These are phyloP conservation scores for Ploettnerulaceae sp. DNA, from an alignment of 2,329 filamentous ascomycete species.

Conservation along the genomic window DNA sequence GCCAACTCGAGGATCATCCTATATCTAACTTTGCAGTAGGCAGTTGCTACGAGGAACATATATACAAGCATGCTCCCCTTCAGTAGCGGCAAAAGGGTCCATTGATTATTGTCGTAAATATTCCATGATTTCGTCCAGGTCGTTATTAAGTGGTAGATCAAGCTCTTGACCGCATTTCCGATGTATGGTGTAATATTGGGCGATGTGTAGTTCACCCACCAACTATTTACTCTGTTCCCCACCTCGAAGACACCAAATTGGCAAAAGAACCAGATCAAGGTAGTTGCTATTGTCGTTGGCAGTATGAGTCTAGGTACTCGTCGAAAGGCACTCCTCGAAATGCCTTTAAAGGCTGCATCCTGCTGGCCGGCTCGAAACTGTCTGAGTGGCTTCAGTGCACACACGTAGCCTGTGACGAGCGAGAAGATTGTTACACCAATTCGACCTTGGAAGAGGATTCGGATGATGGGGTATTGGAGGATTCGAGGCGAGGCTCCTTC, in stretches of 20 bases:
- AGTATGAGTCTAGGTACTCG: slow-evolving; percentile 54
- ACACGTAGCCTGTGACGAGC: slow-evolving; percentile 60
- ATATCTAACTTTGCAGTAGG: slow-evolving; percentile 44
- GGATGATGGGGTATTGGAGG: slow-evolving; percentile 54
- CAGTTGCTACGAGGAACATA: slow-evolving; percentile 46
- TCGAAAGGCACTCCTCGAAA: slow-evolving; percentile 54
- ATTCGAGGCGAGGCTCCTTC: slow-evolving; percentile 43
- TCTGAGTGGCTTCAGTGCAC: slow-evolving; percentile 55
- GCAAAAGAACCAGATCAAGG: slow-evolving; percentile 50
- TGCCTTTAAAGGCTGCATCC: slow-evolving; percentile 47
- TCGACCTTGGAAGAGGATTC: slow-evolving; percentile 55
- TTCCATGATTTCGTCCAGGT: slow-evolving; percentile 50
- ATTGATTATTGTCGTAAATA: slow-evolving; percentile 53
- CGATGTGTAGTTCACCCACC: slow-evolving; percentile 50
- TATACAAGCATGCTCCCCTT: slow-evolving; percentile 52
- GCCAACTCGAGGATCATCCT: slow-evolving; percentile 44
- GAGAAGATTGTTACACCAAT: slow-evolving; percentile 64
- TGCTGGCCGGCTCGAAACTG: slow-evolving; percentile 50
- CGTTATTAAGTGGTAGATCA: slow-evolving; percentile 42
- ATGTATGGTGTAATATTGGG: slow-evolving; percentile 40
- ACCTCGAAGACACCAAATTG: slow-evolving; percentile 54
- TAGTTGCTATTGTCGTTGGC: slow-evolving; percentile 50
- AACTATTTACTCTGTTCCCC: slow-evolving; percentile 52
- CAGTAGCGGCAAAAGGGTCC: slow-evolving; percentile 52
- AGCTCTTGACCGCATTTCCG: slow-evolving; percentile 39